These are phyloP conservation scores for Coemansia sp. DNA, from an alignment of 192 early-diverging fungal species.

Conservation along the genomic window DNA sequence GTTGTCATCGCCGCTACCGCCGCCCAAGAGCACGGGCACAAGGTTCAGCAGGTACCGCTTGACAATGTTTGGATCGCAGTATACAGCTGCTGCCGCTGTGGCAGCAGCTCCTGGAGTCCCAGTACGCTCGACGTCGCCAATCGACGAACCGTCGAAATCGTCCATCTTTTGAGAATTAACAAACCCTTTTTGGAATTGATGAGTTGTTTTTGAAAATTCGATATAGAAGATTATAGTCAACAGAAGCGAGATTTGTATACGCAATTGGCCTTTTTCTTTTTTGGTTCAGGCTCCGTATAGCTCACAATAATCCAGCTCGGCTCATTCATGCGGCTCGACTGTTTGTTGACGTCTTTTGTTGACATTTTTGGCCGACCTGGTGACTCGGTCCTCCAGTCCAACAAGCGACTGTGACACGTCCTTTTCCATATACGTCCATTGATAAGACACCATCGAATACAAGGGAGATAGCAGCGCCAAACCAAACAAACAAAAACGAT, in stretches of 20 bases:
- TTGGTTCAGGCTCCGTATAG: background rate
- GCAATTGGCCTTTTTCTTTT: background rate
- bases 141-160: slow-evolving; percentile 22
- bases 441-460: background rate
- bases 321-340: background rate
- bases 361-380: too few species aligned
- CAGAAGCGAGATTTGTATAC: background rate
- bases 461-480: background rate
- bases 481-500: too few species aligned
- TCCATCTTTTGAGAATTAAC: slow-evolving; percentile 22
- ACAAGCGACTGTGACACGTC: too few species aligned
- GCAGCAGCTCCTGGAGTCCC: slow-evolving; percentile 1
- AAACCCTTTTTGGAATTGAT: too few species aligned
- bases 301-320: background rate
- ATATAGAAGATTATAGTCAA: background rate
- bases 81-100: slow-evolving; percentile 14
- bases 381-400: too few species aligned
- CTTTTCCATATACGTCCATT: too few species aligned
- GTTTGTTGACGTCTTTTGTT: background rate
- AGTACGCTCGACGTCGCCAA: slow-evolving; percentile 16
- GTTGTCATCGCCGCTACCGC: slow-evolving; percentile 4
- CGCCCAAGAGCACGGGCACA: slow-evolving; percentile 71
- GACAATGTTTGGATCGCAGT: slow-evolving; percentile 65
- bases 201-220: background rate
- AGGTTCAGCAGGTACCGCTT: slow-evolving; percentile 74